A percentile compares a stretch with the other conserved stretches of the same genome.
Evolutionary conservation across 1,284 basidiomycete genomes (phyloP).

Genomic region (Rugosomyces carneus): DNA sequence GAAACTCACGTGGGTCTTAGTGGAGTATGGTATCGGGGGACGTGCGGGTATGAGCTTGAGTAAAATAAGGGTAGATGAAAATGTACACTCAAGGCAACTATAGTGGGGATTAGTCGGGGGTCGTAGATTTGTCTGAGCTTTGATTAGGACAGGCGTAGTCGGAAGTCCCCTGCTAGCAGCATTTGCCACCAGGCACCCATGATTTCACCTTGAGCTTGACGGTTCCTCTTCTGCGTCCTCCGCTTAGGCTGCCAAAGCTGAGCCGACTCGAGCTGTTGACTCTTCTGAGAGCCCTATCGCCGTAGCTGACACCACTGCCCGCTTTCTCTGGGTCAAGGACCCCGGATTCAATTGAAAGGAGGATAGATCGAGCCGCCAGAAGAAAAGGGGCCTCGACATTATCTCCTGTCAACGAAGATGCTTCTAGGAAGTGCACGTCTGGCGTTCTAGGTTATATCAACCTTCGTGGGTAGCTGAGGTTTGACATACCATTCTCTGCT

Average conservation of each 20-base stretch:
- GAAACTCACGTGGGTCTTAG: conserved; percentile 15
- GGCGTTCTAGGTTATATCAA: conserved; percentile 1
- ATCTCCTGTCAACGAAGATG: conserved; percentile 87
- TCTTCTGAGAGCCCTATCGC: conserved; percentile 84
- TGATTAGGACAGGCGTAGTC: not conserved
- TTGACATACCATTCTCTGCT: conserved; percentile 74
- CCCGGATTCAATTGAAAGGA: conserved; percentile 92
- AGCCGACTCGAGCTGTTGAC: conserved; percentile 80
- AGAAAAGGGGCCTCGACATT: conserved; percentile 94
- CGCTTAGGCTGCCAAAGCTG: conserved; percentile 74
- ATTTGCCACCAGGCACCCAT: conserved; percentile 52
- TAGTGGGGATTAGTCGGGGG: conserved; percentile 1
- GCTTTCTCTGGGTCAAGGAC: conserved; percentile 88
- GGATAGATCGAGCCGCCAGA: conserved; percentile 83
- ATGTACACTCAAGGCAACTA: not conserved
- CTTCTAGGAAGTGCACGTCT: conserved; percentile 92
- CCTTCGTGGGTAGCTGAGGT: not conserved
- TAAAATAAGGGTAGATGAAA: conserved; percentile 4
- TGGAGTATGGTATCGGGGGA: conserved; percentile 27
- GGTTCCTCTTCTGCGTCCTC: conserved; percentile 48
- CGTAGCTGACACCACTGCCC: conserved; percentile 93
- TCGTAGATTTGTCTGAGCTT: not conserved
- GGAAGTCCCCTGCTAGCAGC: conserved; percentile 35
- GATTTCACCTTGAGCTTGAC: conserved; percentile 54
- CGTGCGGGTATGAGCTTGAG: conserved; percentile 19